Evolutionary conservation across 441 rosid genomes (phyloP).

Genomic region (Erodium texanum): DNA sequence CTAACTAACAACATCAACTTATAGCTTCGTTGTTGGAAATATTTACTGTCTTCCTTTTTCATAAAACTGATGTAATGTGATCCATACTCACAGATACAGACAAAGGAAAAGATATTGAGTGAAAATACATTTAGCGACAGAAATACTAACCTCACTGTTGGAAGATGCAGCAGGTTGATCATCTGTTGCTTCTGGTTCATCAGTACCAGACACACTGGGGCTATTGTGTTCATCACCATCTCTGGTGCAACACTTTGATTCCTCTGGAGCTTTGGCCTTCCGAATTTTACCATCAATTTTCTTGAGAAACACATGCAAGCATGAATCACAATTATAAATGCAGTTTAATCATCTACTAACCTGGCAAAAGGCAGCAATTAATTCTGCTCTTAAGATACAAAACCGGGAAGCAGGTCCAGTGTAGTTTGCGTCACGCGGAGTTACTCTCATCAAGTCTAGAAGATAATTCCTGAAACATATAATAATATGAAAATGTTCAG

Average conservation of each 20-base stretch:
- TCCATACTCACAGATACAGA: neutral
- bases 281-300: slow-evolving; percentile 15
- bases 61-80: neutral
- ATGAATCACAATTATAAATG: slow-evolving; percentile 12
- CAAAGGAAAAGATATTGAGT: neutral
- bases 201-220: slow-evolving; percentile 15
- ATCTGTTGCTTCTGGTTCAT: slow-evolving; percentile 24
- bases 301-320: slow-evolving; percentile 16
- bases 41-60: neutral
- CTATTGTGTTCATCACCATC: slow-evolving; percentile 32
- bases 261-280: slow-evolving; percentile 62
- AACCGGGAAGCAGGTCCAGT: slow-evolving; percentile 87
- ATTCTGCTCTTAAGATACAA: slow-evolving; percentile 92
- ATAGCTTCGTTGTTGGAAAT: neutral
- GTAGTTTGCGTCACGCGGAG: slow-evolving; percentile 98
- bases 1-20: neutral
- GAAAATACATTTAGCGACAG: slow-evolving; percentile 4
- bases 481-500: neutral
- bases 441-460: slow-evolving; percentile 98
- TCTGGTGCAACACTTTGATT: slow-evolving; percentile 33
- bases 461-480: slow-evolving; percentile 65
- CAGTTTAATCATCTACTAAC: slow-evolving; percentile 28
- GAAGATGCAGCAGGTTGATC: slow-evolving; percentile 29
- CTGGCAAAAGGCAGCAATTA: slow-evolving; percentile 89
- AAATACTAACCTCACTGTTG: slow-evolving; percentile 27